These are phyloP conservation scores for Paramyrothecium sp. DNA, from an alignment of 2,329 filamentous ascomycete species.

Conservation along the genomic window DNA sequence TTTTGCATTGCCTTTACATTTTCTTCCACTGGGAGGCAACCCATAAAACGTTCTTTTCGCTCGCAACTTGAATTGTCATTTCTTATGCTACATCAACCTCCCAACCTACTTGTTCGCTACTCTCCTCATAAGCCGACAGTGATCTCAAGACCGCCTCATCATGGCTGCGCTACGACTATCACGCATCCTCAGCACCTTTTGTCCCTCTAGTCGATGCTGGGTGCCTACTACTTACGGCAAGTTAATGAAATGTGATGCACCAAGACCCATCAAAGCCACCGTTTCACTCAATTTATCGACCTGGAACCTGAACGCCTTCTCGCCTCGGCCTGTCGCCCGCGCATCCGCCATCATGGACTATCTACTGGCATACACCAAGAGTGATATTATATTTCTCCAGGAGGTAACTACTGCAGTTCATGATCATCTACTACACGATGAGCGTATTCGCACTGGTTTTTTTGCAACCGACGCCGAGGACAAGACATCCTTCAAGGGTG, in stretches of 20 bases:
- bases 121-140: too few species aligned
- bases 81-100: too few species aligned
- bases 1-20: too few species aligned
- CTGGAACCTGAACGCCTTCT: not conserved
- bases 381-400: not conserved
- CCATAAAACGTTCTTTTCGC: too few species aligned
- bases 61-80: too few species aligned
- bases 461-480: not conserved
- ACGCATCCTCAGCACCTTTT: not conserved
- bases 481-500: not conserved
- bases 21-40: too few species aligned
- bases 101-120: too few species aligned
- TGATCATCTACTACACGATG: not conserved
- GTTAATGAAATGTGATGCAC: not conserved
- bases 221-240: not conserved
- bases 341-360: not conserved
- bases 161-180: not conserved
- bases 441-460: not conserved
- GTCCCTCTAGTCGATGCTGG: not conserved
- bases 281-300: not conserved
- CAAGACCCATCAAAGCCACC: not conserved
- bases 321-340: not conserved
- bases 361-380: not conserved
- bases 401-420: not conserved
- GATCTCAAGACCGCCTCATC: too few species aligned